Evolutionary conservation across 768 basidiomycete species (phyloP).

Genomic region (Mycena polygramma): DNA sequence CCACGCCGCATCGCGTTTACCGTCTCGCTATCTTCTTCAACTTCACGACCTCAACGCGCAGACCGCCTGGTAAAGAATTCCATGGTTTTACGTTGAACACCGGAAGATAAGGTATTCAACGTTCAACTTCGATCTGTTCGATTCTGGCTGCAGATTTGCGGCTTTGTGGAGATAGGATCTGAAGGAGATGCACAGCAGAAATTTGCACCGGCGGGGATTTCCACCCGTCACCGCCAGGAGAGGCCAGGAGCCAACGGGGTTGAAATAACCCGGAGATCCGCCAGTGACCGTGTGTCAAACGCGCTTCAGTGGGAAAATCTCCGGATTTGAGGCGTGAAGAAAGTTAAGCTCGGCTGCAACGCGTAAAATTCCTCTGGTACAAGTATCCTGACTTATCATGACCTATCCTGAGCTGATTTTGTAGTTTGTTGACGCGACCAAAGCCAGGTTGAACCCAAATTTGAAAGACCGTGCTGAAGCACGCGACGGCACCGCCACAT

Average conservation of each 20-base stretch:
- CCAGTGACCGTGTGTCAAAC: conserved; percentile 1
- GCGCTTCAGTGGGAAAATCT: conserved; percentile 7
- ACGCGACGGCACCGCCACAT: conserved; percentile 10
- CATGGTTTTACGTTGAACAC: neutral
- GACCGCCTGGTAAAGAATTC: too few species aligned
- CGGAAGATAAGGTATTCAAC: neutral
- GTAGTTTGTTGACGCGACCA: neutral
- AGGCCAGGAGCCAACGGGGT: neutral
- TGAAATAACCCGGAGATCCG: neutral
- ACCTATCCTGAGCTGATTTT: neutral
- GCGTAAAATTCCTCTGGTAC: neutral
- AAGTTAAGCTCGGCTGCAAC: neutral
- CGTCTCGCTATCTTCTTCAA: neutral
- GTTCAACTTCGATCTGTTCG: neutral
- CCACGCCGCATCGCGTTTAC: neutral
- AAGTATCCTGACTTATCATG: neutral
- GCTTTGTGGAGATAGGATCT: conserved; percentile 3
- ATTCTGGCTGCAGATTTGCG: conserved; percentile 3
- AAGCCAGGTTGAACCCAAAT: neutral
- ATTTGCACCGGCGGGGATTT: too few species aligned
- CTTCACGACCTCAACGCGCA: too few species aligned
- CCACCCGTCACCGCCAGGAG: too few species aligned
- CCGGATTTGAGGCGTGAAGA: conserved; percentile 8
- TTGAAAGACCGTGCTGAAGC: neutral
- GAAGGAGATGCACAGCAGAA: neutral